Evolutionary conservation across 78 protist species (phyloP), one percentile per base, ranked within the genome.

Genomic region (Creolimax fragrantissima): DNA sequence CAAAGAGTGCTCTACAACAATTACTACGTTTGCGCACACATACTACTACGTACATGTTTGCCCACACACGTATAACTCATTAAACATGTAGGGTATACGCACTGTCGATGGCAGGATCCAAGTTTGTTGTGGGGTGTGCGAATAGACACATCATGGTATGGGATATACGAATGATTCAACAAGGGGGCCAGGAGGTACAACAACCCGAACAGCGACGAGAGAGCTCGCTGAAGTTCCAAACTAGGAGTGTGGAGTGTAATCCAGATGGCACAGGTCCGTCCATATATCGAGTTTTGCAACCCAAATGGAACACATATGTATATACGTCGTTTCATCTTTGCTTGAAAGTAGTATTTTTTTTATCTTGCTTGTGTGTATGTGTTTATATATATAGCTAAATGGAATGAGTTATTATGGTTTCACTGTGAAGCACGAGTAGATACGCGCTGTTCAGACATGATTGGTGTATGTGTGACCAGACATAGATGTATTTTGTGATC

Each of bases 191-290:
- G 24, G 24, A 24, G 36, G 36, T 24, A 35, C 17, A n/a, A 6
- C 67, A 74, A 84, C 96, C 93, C 2, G 24, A 91, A 41, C 98
- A 97, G 81, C 44, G 42, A 32, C 81, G 99, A 32, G 97, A 97
- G 44, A 95, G 97, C 0, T 84, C 95, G 39, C 95, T 97, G 37
- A 95, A 95, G 88, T 96, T 83, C 81, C 99, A 97, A 83, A 97
- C 97, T 4, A 86, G 99, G 39, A 92, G 88, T 81, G 97, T 35
- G 35, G 92, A 4, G 35, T 92, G 41, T 90, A 44, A 43, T 93
- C 94, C 2, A 91, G 95, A 84, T 96, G 95, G 7, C 5, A 90
- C 2, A 86, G 92, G 44, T 41, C 41, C 43, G 37, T 3, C 84
- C 42, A 17, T 2, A 44, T n/a, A n/a, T n/a, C n/a, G n/a, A n/a